phyloP scores from a whole-genome alignment of 768 basidiomycete species.

The Boletus coccyginus region DNA sequence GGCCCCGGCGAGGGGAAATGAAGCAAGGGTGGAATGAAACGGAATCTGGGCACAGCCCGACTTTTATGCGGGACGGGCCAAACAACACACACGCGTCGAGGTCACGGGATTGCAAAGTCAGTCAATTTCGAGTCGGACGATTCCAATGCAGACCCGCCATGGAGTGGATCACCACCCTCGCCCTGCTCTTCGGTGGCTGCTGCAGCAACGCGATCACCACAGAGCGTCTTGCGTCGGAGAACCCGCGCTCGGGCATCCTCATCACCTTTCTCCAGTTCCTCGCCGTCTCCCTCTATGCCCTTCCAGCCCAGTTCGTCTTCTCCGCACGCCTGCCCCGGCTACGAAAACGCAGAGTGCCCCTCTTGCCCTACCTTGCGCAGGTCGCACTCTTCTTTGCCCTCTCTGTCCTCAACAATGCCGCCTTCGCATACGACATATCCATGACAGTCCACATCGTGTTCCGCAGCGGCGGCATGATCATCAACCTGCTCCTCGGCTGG shows the following conservation, averaged over 20 bases:
- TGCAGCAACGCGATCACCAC: constrained; percentile 85
- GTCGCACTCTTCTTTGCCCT: constrained; percentile 78
- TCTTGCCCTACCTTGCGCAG: constrained; percentile 72
- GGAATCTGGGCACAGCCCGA: too few species aligned
- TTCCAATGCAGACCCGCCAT: not conserved
- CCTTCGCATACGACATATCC: constrained; percentile 82
- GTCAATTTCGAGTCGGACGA: not conserved
- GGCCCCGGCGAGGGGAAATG: constrained; percentile 12
- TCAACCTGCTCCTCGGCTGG: constrained; percentile 82
- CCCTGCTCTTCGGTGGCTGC: constrained; percentile 87
- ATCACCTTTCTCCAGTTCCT: constrained; percentile 89
- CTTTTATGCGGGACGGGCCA: too few species aligned
- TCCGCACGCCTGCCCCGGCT: constrained; percentile 41
- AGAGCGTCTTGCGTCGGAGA: constrained; percentile 66
- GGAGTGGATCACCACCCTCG: constrained; percentile 55
- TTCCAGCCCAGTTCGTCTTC: constrained; percentile 56
- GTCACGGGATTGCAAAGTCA: constrained; percentile 34
- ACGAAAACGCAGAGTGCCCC: constrained; percentile 63
- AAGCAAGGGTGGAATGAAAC: constrained; percentile 6
- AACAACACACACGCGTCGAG: constrained; percentile 22
- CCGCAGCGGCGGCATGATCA: constrained; percentile 80
- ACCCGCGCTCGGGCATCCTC: constrained; percentile 73
- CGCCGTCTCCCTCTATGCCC: constrained; percentile 68
- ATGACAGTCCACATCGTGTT: constrained; percentile 96
- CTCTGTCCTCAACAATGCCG: constrained; percentile 87